Percentiles rank a stretch among this genome's conserved stretches.
Evolutionary conservation across 139 green algal species (phyloP).

Genomic region (Chlamydomonas sphaeroides): DNA sequence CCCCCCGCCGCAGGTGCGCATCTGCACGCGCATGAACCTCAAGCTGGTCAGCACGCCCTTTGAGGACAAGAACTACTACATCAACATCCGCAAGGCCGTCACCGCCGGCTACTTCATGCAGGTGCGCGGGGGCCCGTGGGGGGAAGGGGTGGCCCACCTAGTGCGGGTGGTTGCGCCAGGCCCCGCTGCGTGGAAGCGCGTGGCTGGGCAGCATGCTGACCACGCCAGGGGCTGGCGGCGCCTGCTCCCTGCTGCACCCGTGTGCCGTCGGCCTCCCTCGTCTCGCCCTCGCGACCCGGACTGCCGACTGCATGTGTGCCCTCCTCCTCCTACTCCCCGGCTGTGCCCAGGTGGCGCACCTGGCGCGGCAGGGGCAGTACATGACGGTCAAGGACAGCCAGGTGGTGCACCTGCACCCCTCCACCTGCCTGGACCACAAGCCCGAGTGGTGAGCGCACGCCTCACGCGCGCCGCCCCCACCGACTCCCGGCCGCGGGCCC

Average conservation of each 20-base stretch:
- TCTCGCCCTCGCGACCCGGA: too few species aligned
- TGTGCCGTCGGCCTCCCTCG: too few species aligned
- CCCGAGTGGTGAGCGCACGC: slow-evolving; percentile 76
- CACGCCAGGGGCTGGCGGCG: too few species aligned
- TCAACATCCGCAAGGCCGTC: slow-evolving; percentile 98
- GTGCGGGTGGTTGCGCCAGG: too few species aligned
- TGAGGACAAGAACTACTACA: slow-evolving; percentile 91
- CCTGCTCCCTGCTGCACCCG: too few species aligned
- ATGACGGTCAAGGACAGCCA: slow-evolving; percentile 99
- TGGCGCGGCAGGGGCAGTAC: slow-evolving; percentile 92
- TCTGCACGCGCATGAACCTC: slow-evolving; percentile 80
- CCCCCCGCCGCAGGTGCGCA: slow-evolving; percentile 60
- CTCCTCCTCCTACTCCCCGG: not conserved
- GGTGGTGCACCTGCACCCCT: slow-evolving; percentile 96
- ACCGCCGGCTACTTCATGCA: slow-evolving; percentile 98
- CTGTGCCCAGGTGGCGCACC: slow-evolving; percentile 87
- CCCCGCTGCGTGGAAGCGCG: too few species aligned
- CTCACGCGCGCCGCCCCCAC: too few species aligned
- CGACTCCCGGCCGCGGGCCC: too few species aligned
- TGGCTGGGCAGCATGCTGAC: too few species aligned
- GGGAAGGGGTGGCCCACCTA: too few species aligned
- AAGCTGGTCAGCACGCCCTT: slow-evolving; percentile 89
- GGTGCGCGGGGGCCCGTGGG: too few species aligned
- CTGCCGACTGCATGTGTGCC: too few species aligned
- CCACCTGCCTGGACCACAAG: slow-evolving; percentile 93